Percentiles rank a stretch among this genome's conserved stretches.
phyloP scores from a whole-genome alignment of 129 eudicot species.

The Calendula officinalis region DNA sequence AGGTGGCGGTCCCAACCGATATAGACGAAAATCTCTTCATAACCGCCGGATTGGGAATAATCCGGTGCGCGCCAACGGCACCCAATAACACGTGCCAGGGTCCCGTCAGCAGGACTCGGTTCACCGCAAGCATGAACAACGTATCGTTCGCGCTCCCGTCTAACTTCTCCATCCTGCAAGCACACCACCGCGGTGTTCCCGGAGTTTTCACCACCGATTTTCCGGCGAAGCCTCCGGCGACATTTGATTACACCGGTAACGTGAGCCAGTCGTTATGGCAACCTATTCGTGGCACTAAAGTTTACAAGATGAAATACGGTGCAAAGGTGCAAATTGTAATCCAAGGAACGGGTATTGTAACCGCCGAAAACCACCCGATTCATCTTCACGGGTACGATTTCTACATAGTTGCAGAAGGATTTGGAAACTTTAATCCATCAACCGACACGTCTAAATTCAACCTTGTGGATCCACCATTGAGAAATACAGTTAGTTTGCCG shows the following conservation, averaged over 20 bases:
- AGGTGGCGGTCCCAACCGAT: slow-evolving; percentile 60
- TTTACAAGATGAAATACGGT: slow-evolving; percentile 71
- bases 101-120: slow-evolving; percentile 71
- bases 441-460: slow-evolving; percentile 76
- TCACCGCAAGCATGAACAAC: slow-evolving; percentile 95
- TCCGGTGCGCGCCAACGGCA: slow-evolving; percentile 59
- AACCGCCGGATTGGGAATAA: slow-evolving; percentile 77
- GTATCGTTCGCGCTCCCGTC: slow-evolving; percentile 79
- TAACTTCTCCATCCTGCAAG: slow-evolving; percentile 74
- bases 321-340: slow-evolving; percentile 72
- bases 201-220: slow-evolving; percentile 88
- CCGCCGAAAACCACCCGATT: slow-evolving; percentile 94
- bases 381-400: slow-evolving; percentile 98
- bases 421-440: slow-evolving; percentile 80
- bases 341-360: slow-evolving; percentile 83
- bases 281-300: slow-evolving; percentile 62
- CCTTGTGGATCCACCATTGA: slow-evolving; percentile 88
- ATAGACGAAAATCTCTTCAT: slow-evolving; percentile 71
- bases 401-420: slow-evolving; percentile 87
- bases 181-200: slow-evolving; percentile 68
- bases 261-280: slow-evolving; percentile 83
- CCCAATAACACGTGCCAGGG: slow-evolving; percentile 69
- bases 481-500: slow-evolving; percentile 80
- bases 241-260: slow-evolving; percentile 90
- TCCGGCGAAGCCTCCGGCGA: slow-evolving; percentile 68